Evolutionary conservation across 228 moss, liverwort and hornwort genomes (phyloP).

Genomic region (Sphagnum fallax): DNA sequence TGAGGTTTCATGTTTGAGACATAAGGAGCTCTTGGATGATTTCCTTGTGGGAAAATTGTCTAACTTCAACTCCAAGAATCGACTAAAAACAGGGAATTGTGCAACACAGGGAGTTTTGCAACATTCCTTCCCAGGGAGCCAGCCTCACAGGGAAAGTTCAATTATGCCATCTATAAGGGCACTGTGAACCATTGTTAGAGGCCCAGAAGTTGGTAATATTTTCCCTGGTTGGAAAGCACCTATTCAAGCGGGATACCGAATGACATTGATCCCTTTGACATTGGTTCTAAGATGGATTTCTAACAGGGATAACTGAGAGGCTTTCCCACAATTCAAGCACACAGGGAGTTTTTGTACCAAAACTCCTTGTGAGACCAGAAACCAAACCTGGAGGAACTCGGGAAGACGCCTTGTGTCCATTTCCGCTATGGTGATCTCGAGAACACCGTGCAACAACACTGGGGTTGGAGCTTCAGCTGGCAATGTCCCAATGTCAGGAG

Average conservation of each 20-base stretch:
- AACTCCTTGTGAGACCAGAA: not conserved
- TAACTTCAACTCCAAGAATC: too few relatives aligned
- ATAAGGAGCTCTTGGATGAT: too few relatives aligned
- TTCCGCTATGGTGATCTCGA: constrained; percentile 44
- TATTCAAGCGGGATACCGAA: not conserved
- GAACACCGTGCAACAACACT: constrained; percentile 33
- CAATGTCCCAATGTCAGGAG: constrained; percentile 17
- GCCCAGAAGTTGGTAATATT: too few relatives aligned
- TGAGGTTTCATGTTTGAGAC: too few relatives aligned
- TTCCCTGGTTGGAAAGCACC: not conserved
- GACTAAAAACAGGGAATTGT: too few relatives aligned
- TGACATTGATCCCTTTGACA: not conserved
- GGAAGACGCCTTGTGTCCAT: constrained; percentile 33
- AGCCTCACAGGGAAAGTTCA: too few relatives aligned
- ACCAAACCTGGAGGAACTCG: constrained; percentile 21
- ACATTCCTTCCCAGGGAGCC: too few relatives aligned
- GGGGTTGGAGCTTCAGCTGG: constrained; percentile 32
- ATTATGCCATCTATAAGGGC: too few relatives aligned
- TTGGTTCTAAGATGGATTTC: not conserved
- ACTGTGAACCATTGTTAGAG: too few relatives aligned
- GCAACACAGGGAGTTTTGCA: too few relatives aligned
- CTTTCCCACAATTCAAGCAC: not conserved
- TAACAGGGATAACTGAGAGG: not conserved
- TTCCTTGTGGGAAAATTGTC: too few relatives aligned
- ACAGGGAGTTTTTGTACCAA: not conserved